Evolutionary conservation across 75 land plant genomes (phyloP).

Genomic region (Adiantum capillusveneris): DNA sequence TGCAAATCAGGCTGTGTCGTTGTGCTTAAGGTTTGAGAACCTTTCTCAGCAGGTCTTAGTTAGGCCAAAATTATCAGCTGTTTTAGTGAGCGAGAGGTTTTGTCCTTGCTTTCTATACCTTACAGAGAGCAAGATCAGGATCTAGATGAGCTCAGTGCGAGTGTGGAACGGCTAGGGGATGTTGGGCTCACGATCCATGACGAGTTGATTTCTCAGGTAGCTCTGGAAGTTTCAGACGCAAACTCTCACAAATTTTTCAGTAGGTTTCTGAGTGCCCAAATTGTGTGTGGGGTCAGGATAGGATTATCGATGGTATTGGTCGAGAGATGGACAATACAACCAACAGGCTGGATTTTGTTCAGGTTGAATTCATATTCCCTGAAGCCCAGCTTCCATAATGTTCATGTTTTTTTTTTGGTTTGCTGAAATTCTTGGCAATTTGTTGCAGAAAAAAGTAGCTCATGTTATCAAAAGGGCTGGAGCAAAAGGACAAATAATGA

Average conservation of each 20-base stretch:
- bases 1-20: too few relatives aligned
- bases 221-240: too few relatives aligned
- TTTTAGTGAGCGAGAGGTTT: too few relatives aligned
- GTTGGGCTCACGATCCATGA: slow-evolving; percentile 95
- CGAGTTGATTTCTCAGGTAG: slow-evolving; percentile 78
- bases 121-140: slow-evolving; percentile 91
- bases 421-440: neutral
- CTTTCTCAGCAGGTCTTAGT: too few relatives aligned
- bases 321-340: slow-evolving; percentile 86
- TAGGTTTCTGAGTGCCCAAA: neutral
- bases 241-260: too few relatives aligned
- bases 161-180: slow-evolving; percentile 80
- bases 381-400: too few relatives aligned
- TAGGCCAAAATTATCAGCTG: too few relatives aligned
- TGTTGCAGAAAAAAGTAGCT: slow-evolving; percentile 75
- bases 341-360: slow-evolving; percentile 87
- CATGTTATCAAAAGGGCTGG: slow-evolving; percentile 84
- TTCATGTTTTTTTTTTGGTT: neutral
- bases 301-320: slow-evolving; percentile 64
- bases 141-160: slow-evolving; percentile 88
- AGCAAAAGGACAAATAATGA: slow-evolving; percentile 76
- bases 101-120: too few relatives aligned
- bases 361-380: too few relatives aligned
- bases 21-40: too few relatives aligned
- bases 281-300: slow-evolving; percentile 41